Evolutionary conservation across 441 rosid species (phyloP).

Genomic region (Mallotus repandus): DNA sequence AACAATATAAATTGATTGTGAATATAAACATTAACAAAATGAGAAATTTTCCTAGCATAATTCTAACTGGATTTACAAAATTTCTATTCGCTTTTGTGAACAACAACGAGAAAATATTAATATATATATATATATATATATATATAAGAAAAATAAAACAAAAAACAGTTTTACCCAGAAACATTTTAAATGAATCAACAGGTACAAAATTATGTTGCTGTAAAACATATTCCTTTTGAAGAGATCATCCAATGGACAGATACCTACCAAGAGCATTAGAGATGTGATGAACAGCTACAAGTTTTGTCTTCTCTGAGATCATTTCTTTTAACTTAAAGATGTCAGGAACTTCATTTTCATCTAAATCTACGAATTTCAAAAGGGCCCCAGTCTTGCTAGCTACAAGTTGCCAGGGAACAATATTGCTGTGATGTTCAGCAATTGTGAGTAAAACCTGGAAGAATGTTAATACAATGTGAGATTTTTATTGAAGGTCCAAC

Average conservation of each 20-base stretch:
- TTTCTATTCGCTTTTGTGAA: too few relatives aligned
- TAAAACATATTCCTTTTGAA: constrained; percentile 6
- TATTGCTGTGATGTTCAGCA: constrained; percentile 91
- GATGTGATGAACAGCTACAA: constrained; percentile 81
- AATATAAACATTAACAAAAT: too few relatives aligned
- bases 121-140: too few relatives aligned
- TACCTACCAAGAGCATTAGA: constrained; percentile 77
- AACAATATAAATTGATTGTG: too few relatives aligned
- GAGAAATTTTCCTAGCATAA: too few relatives aligned
- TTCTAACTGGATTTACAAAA: too few relatives aligned
- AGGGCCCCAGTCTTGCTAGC: constrained; percentile 77
- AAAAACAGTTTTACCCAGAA: neutral
- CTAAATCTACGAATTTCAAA: constrained; percentile 58
- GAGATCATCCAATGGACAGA: neutral
- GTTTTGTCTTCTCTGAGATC: constrained; percentile 64
- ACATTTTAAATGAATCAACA: neutral
- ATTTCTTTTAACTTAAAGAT: constrained; percentile 46
- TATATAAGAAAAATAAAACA: neutral
- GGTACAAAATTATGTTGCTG: neutral
- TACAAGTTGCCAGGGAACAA: constrained; percentile 93
- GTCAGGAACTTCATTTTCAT: constrained; percentile 69
- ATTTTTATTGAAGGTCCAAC: neutral
- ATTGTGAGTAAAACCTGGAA: constrained; percentile 68
- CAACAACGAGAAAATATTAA: neutral
- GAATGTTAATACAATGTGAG: neutral